Percentiles rank a stretch among this genome's conserved stretches.
Conservation (phyloP, 441 rosid genomes). For the Adansonia gregorii region DNA sequence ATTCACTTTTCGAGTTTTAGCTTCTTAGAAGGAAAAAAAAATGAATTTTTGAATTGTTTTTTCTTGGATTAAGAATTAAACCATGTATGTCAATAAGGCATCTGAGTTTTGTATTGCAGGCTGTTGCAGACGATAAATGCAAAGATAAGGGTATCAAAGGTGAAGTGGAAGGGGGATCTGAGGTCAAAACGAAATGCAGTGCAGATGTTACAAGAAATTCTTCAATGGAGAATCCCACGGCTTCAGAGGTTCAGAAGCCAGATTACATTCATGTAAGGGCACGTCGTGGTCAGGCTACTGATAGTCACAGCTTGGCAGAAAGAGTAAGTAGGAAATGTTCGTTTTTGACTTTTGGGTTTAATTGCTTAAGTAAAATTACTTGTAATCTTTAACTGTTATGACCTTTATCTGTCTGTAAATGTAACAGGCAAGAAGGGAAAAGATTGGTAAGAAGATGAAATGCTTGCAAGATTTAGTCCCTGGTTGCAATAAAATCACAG, state of each 20-base stretch:
- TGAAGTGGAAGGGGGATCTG: slow-evolving; percentile 42
- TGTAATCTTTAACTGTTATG: not conserved
- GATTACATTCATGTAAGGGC: slow-evolving; percentile 61
- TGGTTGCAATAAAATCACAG: slow-evolving; percentile 52
- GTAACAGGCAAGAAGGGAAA: slow-evolving; percentile 61
- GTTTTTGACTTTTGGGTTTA: not conserved
- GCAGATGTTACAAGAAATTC: slow-evolving; percentile 34
- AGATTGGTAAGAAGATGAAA: slow-evolving; percentile 57
- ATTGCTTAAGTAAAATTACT: not conserved
- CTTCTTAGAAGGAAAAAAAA: no score
- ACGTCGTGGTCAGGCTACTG: slow-evolving; percentile 66
- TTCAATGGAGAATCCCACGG: slow-evolving; percentile 41
- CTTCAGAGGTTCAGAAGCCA: slow-evolving; percentile 39
- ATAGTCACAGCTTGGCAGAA: slow-evolving; percentile 65
- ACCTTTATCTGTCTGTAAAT: not conserved
- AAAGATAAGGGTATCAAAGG: slow-evolving; percentile 41
- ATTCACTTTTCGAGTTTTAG: no score
- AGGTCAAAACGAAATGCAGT: slow-evolving; percentile 35
- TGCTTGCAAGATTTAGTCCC: slow-evolving; percentile 63
- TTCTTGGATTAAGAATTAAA: not conserved
- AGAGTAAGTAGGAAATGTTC: slow-evolving; percentile 38
- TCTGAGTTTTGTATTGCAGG: slow-evolving; percentile 26
- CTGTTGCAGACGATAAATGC: slow-evolving; percentile 35
- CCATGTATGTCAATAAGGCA: not conserved
- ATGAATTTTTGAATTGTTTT: not conserved